Percentiles rank a stretch among this genome's conserved stretches.
Evolutionary conservation across 306 rosid genomes (phyloP).

Genomic region (Prunus mume): DNA sequence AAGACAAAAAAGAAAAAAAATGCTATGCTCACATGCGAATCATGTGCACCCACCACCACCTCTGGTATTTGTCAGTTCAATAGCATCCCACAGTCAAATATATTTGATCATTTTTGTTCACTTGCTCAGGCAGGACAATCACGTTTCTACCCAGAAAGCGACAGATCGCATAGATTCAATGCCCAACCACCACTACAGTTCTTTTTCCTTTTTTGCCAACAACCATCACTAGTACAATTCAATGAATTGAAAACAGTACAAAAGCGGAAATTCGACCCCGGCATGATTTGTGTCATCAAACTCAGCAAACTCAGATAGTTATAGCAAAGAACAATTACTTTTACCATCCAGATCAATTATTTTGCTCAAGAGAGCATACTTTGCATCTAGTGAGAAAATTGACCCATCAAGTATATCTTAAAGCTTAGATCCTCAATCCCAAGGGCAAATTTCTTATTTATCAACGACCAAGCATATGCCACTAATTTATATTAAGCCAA

Average conservation of each 20-base stretch:
- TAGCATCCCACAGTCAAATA: neutral
- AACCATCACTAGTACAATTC: neutral
- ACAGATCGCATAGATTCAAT: neutral
- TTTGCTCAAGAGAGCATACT: neutral
- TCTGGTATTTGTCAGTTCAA: neutral
- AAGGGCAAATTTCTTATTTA: neutral
- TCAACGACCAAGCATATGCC: neutral
- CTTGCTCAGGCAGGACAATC: conserved; percentile 5
- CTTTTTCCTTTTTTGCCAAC: neutral
- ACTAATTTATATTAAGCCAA: neutral
- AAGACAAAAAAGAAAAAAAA: neutral
- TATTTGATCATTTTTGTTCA: neutral
- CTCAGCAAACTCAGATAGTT: neutral
- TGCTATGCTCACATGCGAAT: conserved; percentile 2
- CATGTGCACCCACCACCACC: conserved; percentile 1
- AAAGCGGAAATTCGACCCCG: conserved; percentile 14
- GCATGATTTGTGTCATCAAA: neutral
- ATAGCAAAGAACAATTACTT: neutral
- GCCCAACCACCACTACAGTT: conserved; percentile 4
- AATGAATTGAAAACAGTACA: neutral
- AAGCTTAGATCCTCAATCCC: neutral
- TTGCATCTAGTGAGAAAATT: neutral
- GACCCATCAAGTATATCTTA: neutral
- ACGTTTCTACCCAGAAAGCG: conserved; percentile 6
- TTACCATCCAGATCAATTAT: neutral